Conservation (phyloP, 2,329 filamentous ascomycete species). For the Claviceps humidiphila region DNA sequence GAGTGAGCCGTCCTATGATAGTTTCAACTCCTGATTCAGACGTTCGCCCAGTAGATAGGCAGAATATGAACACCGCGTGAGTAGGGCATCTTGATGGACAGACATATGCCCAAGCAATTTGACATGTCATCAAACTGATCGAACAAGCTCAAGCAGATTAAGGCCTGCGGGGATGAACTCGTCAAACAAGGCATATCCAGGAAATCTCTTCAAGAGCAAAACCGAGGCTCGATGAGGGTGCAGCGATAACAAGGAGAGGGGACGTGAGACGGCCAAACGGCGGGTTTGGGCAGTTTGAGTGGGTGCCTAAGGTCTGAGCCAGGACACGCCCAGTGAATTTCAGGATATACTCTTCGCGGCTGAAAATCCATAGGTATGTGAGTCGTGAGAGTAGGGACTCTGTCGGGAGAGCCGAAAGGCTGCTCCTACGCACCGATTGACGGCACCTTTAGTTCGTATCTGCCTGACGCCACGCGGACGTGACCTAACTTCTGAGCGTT, state of each 20-base stretch:
- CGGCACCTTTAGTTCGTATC: not conserved
- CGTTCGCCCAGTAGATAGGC: too few species aligned
- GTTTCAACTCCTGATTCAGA: not conserved
- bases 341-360: not conserved
- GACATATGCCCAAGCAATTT: not conserved
- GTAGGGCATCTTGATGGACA: too few species aligned
- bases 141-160: not conserved
- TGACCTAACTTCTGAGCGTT: not conserved
- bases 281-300: too few species aligned
- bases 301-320: too few species aligned
- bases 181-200: not conserved
- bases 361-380: not conserved
- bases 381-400: not conserved
- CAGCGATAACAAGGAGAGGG: too few species aligned
- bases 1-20: not conserved
- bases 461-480: not conserved
- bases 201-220: too few species aligned
- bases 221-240: too few species aligned
- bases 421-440: not conserved
- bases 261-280: too few species aligned
- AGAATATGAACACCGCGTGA: not conserved
- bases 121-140: not conserved
- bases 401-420: conserved; percentile 1
- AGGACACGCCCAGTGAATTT: not conserved
- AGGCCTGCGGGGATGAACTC: not conserved